phyloP scores from a whole-genome alignment of 495 filamentous ascomycete genomes.

The Daldinia concentrica region DNA sequence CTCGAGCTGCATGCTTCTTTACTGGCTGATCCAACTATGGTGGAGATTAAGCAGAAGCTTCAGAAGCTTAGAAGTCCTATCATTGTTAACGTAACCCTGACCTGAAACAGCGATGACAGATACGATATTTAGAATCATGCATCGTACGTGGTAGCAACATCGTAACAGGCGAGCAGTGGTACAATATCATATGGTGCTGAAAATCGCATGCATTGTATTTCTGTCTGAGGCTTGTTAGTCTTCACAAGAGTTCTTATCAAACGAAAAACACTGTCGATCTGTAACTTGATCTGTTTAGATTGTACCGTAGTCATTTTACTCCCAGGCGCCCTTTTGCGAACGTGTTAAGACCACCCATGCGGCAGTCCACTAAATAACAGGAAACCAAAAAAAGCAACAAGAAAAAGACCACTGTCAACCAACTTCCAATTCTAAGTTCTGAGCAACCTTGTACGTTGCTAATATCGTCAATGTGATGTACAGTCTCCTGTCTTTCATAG shows the following conservation, averaged over 20 bases:
- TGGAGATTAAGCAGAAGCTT: conserved; percentile 22
- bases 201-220: background rate
- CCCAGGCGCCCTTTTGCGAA: conserved; percentile 28
- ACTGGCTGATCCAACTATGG: conserved; percentile 34
- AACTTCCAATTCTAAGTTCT: conserved; percentile 3
- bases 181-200: conserved; percentile 5
- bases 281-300: conserved; percentile 9
- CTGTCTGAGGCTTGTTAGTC: background rate
- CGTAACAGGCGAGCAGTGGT: background rate
- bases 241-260: background rate
- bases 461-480: conserved; percentile 22
- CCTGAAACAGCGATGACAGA: conserved; percentile 33
- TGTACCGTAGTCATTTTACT: conserved; percentile 27
- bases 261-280: background rate
- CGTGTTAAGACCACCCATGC: conserved; percentile 12
- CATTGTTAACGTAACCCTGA: conserved; percentile 11
- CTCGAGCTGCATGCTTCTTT: conserved; percentile 13
- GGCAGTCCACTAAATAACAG: conserved; percentile 4
- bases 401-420: background rate
- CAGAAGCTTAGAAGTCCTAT: conserved; percentile 11
- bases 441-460: conserved; percentile 7
- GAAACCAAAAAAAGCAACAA: background rate
- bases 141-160: background rate
- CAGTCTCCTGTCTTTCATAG: conserved; percentile 11
- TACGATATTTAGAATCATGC: background rate